phyloP scores from a whole-genome alignment of 768 basidiomycete genomes.

The Chalciporus chontae region DNA sequence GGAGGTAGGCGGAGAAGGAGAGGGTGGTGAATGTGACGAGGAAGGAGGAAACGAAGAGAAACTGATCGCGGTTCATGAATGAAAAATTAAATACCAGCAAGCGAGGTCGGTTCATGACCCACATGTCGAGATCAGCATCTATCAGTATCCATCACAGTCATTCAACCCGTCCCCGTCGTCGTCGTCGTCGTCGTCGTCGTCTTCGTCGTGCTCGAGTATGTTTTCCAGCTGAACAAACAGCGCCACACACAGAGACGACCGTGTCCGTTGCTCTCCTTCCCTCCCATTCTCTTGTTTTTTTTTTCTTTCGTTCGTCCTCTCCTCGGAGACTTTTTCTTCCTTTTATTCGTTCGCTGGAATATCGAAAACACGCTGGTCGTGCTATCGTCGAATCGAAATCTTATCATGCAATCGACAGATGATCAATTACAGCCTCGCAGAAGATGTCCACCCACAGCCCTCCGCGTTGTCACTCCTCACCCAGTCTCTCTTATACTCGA shows the following conservation, averaged over 20 bases:
- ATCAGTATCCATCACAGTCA: too few species aligned
- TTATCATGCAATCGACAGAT: slow-evolving; percentile 26
- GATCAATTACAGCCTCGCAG: slow-evolving; percentile 36
- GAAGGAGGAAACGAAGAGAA: slow-evolving; percentile 54
- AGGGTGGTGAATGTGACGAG: slow-evolving; percentile 46
- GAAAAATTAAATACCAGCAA: too few species aligned
- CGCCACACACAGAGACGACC: background rate
- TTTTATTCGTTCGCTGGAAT: slow-evolving; percentile 17
- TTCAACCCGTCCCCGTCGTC: background rate
- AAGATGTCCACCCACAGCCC: slow-evolving; percentile 51
- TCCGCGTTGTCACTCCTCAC: slow-evolving; percentile 56
- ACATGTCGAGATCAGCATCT: too few species aligned
- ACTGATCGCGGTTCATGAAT: slow-evolving; percentile 46
- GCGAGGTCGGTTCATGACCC: too few species aligned
- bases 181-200: background rate
- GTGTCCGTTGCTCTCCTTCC: too few species aligned
- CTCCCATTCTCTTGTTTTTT: background rate
- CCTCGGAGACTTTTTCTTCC: background rate
- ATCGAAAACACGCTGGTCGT: slow-evolving; percentile 34
- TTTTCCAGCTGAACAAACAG: background rate
- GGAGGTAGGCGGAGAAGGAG: slow-evolving; percentile 39
- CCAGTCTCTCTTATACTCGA: slow-evolving; percentile 47
- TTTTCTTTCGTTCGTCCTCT: slow-evolving; percentile 1
- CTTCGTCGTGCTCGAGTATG: background rate
- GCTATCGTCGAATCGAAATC: slow-evolving; percentile 21